Evolutionary conservation across 176 grass and related monocot species (phyloP).

Genomic region (Cymbopogon citratus): DNA sequence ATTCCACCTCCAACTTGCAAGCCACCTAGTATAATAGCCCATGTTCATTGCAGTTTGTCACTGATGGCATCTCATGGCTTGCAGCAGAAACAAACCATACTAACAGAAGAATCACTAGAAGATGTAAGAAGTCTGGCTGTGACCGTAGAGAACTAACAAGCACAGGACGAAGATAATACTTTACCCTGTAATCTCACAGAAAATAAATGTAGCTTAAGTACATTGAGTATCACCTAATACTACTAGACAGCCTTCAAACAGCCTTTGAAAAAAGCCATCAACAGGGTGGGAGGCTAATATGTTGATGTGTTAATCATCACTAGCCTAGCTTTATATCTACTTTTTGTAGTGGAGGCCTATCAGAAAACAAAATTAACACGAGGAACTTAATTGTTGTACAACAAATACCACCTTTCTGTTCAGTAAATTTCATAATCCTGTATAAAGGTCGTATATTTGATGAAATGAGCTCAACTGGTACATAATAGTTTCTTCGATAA

Average conservation of each 20-base stretch:
- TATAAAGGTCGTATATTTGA: neutral
- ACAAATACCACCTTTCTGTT: neutral
- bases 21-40: slow-evolving; percentile 58
- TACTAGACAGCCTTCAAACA: neutral
- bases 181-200: slow-evolving; percentile 5
- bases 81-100: slow-evolving; percentile 10
- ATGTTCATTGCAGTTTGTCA: slow-evolving; percentile 17
- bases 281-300: no score
- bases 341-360: neutral
- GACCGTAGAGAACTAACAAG: neutral
- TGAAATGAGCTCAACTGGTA: neutral
- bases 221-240: neutral
- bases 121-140: neutral
- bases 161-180: neutral
- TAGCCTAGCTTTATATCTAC: neutral
- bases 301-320: no score
- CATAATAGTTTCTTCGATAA: neutral
- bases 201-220: neutral
- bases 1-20: slow-evolving; percentile 97
- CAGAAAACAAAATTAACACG: neutral
- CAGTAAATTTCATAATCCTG: neutral
- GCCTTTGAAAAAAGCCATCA: no score
- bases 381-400: neutral
- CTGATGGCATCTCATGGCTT: neutral
- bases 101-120: neutral